phyloP scores from a whole-genome alignment of 768 basidiomycete genomes.

The Hortiboletus flavorubellus region DNA sequence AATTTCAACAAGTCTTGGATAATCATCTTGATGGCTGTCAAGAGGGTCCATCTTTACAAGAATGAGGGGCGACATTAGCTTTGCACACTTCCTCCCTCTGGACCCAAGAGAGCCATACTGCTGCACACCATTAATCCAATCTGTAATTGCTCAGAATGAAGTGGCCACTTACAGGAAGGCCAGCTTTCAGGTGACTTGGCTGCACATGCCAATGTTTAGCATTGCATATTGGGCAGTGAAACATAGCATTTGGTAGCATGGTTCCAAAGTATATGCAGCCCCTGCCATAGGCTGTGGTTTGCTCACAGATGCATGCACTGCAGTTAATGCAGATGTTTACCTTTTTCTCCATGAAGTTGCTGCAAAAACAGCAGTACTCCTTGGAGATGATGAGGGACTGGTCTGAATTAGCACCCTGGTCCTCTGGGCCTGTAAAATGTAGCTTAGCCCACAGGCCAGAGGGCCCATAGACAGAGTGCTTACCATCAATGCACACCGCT shows the following conservation, averaged over 20 bases:
- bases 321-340: not conserved
- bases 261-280: not conserved
- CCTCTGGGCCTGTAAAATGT: too few species aligned
- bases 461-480: too few species aligned
- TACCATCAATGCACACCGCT: too few species aligned
- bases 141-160: too few species aligned
- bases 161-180: not conserved
- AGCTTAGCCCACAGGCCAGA: too few species aligned
- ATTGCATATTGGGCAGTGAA: not conserved
- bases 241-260: rapidly evolving
- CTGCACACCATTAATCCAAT: rapidly evolving
- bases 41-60: not conserved
- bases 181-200: rapidly evolving
- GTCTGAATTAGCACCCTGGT: too few species aligned
- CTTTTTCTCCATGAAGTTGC: too few species aligned
- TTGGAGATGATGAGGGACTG: not conserved
- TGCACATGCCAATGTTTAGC: not conserved
- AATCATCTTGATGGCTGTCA: rapidly evolving
- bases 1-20: not conserved
- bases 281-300: not conserved
- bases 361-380: not conserved
- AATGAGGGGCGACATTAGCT: not conserved
- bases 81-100: not conserved
- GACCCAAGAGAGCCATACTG: not conserved
- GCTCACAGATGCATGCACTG: not conserved